phyloP scores from a whole-genome alignment of 2,329 filamentous ascomycete genomes.

The Botrytis tulipae region DNA sequence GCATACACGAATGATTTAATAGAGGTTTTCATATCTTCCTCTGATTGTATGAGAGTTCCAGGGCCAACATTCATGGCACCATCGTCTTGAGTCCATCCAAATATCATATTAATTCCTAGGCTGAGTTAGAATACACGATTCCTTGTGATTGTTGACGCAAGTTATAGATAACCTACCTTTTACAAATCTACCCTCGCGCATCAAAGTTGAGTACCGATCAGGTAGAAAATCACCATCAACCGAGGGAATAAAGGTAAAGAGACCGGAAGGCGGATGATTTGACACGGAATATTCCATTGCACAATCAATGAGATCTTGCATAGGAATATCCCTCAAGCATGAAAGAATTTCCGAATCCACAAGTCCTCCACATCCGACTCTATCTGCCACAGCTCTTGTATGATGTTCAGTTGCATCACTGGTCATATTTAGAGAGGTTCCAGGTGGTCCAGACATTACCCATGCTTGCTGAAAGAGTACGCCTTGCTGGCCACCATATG shows the following conservation, averaged over 20 bases:
- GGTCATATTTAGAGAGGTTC: neutral
- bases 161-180: neutral
- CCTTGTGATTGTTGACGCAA: neutral
- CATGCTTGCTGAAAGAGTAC: constrained; percentile 16
- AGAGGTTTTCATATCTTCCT: neutral
- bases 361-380: neutral
- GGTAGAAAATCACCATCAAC: constrained; percentile 13
- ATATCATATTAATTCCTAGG: constrained; percentile 14
- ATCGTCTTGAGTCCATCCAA: constrained; percentile 20
- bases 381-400: neutral
- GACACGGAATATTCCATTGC: constrained; percentile 21
- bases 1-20: constrained; percentile 1
- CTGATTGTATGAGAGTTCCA: neutral
- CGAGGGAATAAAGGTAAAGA: constrained; percentile 19
- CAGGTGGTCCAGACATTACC: constrained; percentile 1
- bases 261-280: constrained; percentile 7
- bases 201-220: neutral
- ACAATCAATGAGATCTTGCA: constrained; percentile 13
- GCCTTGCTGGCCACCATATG: neutral
- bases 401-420: constrained; percentile 13
- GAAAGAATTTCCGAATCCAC: neutral
- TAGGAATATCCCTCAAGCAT: neutral
- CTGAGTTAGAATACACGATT: neutral
- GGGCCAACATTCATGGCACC: constrained; percentile 13
- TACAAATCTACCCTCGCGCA: constrained; percentile 2